These are phyloP conservation scores for Podosphaera aphanis DNA, from an alignment of 2,329 filamentous ascomycete genomes.

Conservation along the genomic window DNA sequence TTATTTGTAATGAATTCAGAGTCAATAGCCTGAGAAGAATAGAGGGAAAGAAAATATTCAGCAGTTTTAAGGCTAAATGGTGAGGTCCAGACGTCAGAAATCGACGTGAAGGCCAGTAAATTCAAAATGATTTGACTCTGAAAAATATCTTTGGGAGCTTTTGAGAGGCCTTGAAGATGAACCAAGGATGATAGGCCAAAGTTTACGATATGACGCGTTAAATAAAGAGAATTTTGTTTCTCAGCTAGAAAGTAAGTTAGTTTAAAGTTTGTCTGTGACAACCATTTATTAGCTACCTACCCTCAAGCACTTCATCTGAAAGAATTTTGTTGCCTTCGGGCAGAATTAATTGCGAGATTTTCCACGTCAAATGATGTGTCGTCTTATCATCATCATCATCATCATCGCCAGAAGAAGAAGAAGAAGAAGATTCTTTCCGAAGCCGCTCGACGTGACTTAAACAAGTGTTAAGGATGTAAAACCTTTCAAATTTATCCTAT, in stretches of 20 bases:
- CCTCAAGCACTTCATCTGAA: slow-evolving; percentile 8
- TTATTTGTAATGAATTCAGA: slow-evolving; percentile 25
- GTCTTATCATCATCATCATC: slow-evolving; percentile 5
- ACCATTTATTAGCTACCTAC: slow-evolving; percentile 4
- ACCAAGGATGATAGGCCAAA: slow-evolving; percentile 7
- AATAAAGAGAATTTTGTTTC: slow-evolving; percentile 3
- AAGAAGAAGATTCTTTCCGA: neutral
- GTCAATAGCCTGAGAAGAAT: slow-evolving; percentile 5
- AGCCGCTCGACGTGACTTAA: slow-evolving; percentile 5
- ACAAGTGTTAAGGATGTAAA: slow-evolving; percentile 10
- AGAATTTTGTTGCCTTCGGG: slow-evolving; percentile 8
- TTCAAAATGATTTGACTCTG: slow-evolving; percentile 13
- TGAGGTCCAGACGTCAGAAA: slow-evolving; percentile 20
- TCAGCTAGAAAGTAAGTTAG: neutral
- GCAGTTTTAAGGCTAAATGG: slow-evolving; percentile 15
- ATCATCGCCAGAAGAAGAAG: too few relatives aligned
- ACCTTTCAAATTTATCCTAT: slow-evolving; percentile 8
- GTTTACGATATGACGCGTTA: slow-evolving; percentile 5
- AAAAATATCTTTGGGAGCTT: neutral
- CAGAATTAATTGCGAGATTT: slow-evolving; percentile 9
- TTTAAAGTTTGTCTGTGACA: too few relatives aligned
- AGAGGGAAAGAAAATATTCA: slow-evolving; percentile 14
- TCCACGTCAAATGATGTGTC: slow-evolving; percentile 6
- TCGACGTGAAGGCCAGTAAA: slow-evolving; percentile 16
- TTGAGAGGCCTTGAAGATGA: neutral